These are phyloP conservation scores for Bonia amplexicaulis DNA, from an alignment of 176 grass and related monocot genomes.

Conservation along the genomic window DNA sequence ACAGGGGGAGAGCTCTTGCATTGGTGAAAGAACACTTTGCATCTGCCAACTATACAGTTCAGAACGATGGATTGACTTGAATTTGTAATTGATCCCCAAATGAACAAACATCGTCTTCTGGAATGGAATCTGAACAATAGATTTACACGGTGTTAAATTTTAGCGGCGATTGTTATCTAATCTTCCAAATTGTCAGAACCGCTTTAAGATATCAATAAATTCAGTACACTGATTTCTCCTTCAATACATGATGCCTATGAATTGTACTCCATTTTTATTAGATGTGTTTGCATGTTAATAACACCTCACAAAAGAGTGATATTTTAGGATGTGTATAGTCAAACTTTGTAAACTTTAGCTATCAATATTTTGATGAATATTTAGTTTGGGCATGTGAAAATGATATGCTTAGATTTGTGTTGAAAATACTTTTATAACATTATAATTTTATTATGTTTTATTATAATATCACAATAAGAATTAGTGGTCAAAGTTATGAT, in stretches of 20 bases:
- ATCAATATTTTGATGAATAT: too few species aligned
- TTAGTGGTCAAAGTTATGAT: too few species aligned
- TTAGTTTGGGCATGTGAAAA: too few species aligned
- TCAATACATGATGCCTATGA: neutral
- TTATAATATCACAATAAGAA: too few species aligned
- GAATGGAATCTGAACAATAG: slow-evolving; percentile 8
- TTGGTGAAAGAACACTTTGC: slow-evolving; percentile 86
- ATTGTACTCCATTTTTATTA: neutral
- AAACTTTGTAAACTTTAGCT: too few species aligned
- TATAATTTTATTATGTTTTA: too few species aligned
- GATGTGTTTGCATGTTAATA: neutral
- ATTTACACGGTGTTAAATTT: neutral
- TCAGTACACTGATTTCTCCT: neutral
- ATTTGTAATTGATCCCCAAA: neutral
- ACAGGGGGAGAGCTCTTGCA: slow-evolving; percentile 73
- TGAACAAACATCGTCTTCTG: neutral
- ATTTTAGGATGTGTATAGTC: too few species aligned
- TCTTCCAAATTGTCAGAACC: neutral
- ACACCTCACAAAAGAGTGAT: neutral
- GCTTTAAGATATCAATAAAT: neutral
- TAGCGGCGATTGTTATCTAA: neutral
- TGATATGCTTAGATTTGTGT: too few species aligned
- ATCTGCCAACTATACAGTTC: slow-evolving; percentile 55
- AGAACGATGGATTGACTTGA: slow-evolving; percentile 37
- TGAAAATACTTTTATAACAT: too few species aligned